phyloP scores from a whole-genome alignment of 495 filamentous ascomycete species.

The Trypethelium eluteriae region DNA sequence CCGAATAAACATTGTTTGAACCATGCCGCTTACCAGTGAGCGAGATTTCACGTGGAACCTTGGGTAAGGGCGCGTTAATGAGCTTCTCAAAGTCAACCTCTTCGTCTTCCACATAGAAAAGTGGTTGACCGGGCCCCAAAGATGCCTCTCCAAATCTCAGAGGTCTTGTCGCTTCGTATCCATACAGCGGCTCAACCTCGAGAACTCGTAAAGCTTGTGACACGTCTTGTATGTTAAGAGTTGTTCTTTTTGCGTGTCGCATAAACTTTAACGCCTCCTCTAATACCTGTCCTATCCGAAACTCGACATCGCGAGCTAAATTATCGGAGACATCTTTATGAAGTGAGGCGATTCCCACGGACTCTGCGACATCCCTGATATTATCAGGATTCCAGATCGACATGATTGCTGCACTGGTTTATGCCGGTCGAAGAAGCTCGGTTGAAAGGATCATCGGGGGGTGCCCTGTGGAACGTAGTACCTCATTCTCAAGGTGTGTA shows the following conservation, averaged over 20 bases:
- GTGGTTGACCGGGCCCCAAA: conserved; percentile 84
- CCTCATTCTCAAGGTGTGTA: background rate
- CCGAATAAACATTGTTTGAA: background rate
- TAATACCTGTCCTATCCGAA: conserved; percentile 81
- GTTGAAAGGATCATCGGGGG: background rate
- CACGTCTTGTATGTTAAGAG: conserved; percentile 77
- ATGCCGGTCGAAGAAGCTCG: background rate
- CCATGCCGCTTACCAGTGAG: conserved; percentile 61
- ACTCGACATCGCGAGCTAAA: conserved; percentile 89
- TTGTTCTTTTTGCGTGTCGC: conserved; percentile 76
- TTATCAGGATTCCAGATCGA: conserved; percentile 92
- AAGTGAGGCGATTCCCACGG: conserved; percentile 74
- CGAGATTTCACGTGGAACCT: conserved; percentile 84
- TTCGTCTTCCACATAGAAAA: conserved; percentile 97
- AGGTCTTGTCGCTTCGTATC: conserved; percentile 82
- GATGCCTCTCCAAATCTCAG: conserved; percentile 89
- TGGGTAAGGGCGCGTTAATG: conserved; percentile 91
- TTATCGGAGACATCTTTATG: conserved; percentile 73
- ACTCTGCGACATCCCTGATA: conserved; percentile 89
- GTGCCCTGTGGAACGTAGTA: background rate
- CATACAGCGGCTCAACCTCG: conserved; percentile 90
- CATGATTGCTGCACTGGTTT: conserved; percentile 21
- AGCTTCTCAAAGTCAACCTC: conserved; percentile 98
- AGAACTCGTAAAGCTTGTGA: conserved; percentile 73
- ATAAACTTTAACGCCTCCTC: conserved; percentile 92